Conservation (phyloP, 805 yeast species). For the Trichomonascus vanleenenianus region DNA sequence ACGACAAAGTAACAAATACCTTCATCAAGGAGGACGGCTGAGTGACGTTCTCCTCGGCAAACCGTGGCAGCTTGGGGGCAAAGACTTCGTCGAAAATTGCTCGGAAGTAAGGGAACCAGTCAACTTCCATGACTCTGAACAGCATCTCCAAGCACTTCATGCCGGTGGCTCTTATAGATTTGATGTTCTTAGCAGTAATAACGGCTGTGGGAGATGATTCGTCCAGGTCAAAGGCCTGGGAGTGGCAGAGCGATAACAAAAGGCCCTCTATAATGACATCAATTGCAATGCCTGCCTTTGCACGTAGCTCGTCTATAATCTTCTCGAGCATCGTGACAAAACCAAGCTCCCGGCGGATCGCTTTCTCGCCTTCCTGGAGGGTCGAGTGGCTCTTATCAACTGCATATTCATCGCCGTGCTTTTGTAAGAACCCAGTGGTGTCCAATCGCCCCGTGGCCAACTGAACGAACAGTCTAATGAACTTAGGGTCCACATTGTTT, state of each 20-base stretch:
- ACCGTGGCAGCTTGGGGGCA: constrained; percentile 55
- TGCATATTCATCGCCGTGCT: neutral
- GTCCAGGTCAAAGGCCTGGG: constrained; percentile 36
- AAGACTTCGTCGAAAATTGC: constrained; percentile 48
- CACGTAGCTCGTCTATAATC: constrained; percentile 51
- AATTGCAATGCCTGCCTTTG: constrained; percentile 42
- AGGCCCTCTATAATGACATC: constrained; percentile 49
- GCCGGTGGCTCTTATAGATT: constrained; percentile 52
- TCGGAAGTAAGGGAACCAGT: constrained; percentile 48
- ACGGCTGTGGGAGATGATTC: neutral
- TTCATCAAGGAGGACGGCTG: constrained; percentile 73
- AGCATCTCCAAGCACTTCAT: constrained; percentile 54
- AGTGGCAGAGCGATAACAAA: constrained; percentile 41
- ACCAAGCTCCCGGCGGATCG: constrained; percentile 37
- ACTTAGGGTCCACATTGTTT: constrained; percentile 29
- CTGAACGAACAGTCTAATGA: constrained; percentile 51
- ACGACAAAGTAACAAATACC: constrained; percentile 54
- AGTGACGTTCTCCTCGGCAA: constrained; percentile 72
- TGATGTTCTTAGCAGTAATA: neutral
- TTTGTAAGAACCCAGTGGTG: constrained; percentile 29
- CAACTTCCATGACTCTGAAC: constrained; percentile 44
- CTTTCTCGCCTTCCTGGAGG: neutral
- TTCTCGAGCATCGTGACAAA: constrained; percentile 55
- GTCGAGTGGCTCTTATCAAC: neutral
- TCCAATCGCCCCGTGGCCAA: constrained; percentile 53